Conservation (phyloP, 192 early-diverging fungal genomes). For the Spizellomyces sp. region DNA sequence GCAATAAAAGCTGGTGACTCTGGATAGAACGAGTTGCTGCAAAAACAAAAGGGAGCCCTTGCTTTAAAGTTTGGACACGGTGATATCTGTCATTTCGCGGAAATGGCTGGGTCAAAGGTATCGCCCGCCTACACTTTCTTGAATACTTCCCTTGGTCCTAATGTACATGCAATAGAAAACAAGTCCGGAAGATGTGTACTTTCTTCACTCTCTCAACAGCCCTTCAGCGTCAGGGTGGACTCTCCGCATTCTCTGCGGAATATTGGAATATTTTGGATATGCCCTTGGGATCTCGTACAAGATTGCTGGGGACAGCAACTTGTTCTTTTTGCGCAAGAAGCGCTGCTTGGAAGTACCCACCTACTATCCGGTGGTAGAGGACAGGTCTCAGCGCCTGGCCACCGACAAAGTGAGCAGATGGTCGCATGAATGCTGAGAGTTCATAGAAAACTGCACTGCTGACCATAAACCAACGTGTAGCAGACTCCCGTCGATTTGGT, state of each 20-base stretch:
- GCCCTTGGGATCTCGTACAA: constrained; percentile 15
- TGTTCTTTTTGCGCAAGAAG: constrained; percentile 12
- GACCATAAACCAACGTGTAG: not conserved
- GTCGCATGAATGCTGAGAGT: not conserved
- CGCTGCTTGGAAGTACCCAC: constrained; percentile 4
- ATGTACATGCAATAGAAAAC: too few relatives aligned
- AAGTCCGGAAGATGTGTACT: not conserved
- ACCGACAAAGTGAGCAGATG: not conserved
- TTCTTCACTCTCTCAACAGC: constrained; percentile 8
- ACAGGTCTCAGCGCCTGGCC: not conserved
- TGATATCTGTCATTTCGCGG: too few relatives aligned
- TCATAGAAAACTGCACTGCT: not conserved
- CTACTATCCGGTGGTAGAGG: constrained; percentile 18
- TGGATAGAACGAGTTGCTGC: too few relatives aligned
- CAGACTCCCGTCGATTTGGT: constrained; percentile 6
- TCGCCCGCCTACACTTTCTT: too few relatives aligned
- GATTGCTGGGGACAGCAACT: constrained; percentile 24
- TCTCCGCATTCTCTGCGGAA: constrained; percentile 9
- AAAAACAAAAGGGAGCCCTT: too few relatives aligned
- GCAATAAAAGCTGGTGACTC: too few relatives aligned
- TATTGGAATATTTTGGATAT: constrained; percentile 16
- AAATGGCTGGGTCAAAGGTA: too few relatives aligned
- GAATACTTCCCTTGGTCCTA: too few relatives aligned
- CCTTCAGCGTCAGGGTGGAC: constrained; percentile 19
- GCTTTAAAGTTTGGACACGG: too few relatives aligned